Evolutionary conservation across 257 asterid species (phyloP).

Genomic region (Primulina tabacum): DNA sequence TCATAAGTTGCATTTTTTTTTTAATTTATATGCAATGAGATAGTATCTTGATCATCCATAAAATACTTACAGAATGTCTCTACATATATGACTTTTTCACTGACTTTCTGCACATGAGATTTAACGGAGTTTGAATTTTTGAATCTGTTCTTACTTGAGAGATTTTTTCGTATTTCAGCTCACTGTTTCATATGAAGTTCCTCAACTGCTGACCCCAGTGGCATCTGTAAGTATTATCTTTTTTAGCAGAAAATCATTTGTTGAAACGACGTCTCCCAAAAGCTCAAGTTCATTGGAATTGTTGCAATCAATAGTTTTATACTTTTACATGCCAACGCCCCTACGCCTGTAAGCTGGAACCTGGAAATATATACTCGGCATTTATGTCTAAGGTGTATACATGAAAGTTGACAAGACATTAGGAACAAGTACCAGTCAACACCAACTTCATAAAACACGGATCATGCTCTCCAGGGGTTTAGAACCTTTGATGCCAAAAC

Average conservation of each 20-base stretch:
- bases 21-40: not conserved
- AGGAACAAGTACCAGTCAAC: not conserved
- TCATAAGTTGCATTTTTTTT: constrained; percentile 5
- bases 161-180: constrained; percentile 55
- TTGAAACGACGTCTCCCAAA: not conserved
- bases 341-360: not conserved
- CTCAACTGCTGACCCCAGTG: constrained; percentile 80
- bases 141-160: constrained; percentile 5
- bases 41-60: not conserved
- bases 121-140: not conserved
- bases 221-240: constrained; percentile 64
- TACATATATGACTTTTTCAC: no score
- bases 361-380: not conserved
- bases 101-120: not conserved
- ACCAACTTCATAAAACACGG: not conserved
- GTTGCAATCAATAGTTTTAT: not conserved
- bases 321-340: not conserved
- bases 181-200: constrained; percentile 92
- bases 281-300: not conserved
- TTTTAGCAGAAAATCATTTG: not conserved
- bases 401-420: not conserved
- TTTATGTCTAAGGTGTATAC: not conserved
- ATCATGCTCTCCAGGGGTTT: not conserved
- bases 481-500: not conserved
- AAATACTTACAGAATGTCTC: no score